Conservation (phyloP, 1,284 basidiomycete species). For the Boletus nobilissimus region DNA sequence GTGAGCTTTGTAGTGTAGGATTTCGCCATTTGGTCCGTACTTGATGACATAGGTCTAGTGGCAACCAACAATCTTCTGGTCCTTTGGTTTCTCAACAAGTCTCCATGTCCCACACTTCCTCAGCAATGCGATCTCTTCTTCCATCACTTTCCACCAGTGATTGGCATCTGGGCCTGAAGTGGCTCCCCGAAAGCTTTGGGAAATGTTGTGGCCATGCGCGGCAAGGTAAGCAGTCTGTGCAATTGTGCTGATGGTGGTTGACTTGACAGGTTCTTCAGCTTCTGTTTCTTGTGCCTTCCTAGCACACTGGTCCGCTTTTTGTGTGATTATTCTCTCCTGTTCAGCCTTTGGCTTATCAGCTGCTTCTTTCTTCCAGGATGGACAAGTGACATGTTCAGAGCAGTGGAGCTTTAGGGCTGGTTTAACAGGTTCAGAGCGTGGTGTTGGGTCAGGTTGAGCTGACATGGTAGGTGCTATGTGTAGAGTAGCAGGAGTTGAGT, state of each 20-base stretch:
- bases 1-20: too few relatives aligned
- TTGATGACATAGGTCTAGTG: not conserved
- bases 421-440: not conserved
- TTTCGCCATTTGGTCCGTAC: not conserved
- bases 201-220: not conserved
- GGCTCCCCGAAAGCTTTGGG: not conserved
- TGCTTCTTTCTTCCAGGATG: conserved; percentile 1
- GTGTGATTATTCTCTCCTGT: not conserved
- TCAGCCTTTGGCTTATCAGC: not conserved
- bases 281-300: not conserved
- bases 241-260: not conserved
- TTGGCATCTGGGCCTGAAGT: not conserved
- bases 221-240: not conserved
- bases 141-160: not conserved
- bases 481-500: not conserved
- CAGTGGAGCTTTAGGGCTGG: too few relatives aligned
- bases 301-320: not conserved
- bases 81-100: not conserved
- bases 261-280: not conserved
- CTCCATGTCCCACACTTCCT: not conserved
- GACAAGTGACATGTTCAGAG: not conserved
- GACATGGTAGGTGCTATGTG: not conserved
- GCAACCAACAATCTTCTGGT: not conserved
- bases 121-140: not conserved
- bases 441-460: conserved; percentile 5